Evolutionary conservation across 805 yeast species (phyloP).

Genomic region (Metschnikowia cubensis): DNA sequence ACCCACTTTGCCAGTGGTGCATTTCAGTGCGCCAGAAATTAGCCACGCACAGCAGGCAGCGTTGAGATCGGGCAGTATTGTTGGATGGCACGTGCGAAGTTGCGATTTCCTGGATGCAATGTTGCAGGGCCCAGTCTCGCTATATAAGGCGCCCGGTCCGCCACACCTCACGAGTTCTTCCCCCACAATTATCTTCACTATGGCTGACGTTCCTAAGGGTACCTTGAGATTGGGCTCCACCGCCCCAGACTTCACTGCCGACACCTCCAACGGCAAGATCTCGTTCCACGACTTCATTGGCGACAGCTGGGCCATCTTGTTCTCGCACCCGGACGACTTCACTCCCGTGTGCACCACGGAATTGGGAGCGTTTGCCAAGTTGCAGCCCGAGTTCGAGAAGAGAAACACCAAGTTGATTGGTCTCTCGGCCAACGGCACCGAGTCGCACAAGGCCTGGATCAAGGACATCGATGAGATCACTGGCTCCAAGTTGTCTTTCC

Average conservation of each 20-base stretch:
- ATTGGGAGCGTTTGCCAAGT: slow-evolving; percentile 86
- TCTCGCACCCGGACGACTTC: slow-evolving; percentile 95
- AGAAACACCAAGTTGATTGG: slow-evolving; percentile 88
- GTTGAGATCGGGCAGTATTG: background rate
- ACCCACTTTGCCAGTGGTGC: background rate
- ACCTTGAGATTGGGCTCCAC: slow-evolving; percentile 67
- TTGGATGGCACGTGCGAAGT: slow-evolving; percentile 21
- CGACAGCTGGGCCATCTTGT: slow-evolving; percentile 80
- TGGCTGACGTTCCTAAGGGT: slow-evolving; percentile 16
- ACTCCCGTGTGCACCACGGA: slow-evolving; percentile 97
- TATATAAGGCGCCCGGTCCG: background rate
- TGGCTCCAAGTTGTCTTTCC: slow-evolving; percentile 75
- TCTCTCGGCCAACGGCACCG: slow-evolving; percentile 78
- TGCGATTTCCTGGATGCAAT: slow-evolving; percentile 11
- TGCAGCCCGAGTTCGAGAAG: slow-evolving; percentile 82
- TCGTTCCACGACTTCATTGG: slow-evolving; percentile 86
- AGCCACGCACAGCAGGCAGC: background rate
- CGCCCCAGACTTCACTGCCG: slow-evolving; percentile 87
- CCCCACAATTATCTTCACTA: slow-evolving; percentile 1
- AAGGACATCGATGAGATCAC: slow-evolving; percentile 86
- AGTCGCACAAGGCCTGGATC: slow-evolving; percentile 80
- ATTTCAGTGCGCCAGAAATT: background rate
- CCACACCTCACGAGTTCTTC: background rate
- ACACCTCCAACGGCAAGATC: slow-evolving; percentile 76
- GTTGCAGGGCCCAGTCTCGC: background rate